Conservation (phyloP, 257 asterid genomes). For the Linderniella brevidens region DNA sequence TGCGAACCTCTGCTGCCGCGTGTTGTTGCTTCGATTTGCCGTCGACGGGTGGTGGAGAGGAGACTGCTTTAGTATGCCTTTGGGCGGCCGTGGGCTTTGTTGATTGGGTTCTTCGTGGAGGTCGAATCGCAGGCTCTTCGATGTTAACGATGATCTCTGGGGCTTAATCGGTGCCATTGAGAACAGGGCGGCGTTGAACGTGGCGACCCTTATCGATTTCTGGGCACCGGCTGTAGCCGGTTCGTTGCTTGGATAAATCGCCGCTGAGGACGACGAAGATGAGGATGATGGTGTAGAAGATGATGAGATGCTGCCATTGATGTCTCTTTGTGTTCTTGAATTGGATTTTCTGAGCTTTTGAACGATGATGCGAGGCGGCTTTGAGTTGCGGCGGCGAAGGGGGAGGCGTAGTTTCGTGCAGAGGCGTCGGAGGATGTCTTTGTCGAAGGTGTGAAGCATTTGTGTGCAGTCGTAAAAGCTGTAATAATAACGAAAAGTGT, state of each 20-base stretch:
- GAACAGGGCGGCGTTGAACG: constrained; percentile 93
- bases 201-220: constrained; percentile 31
- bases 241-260: constrained; percentile 53
- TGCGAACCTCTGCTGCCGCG: constrained; percentile 36
- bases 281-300: no score
- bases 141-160: constrained; percentile 1
- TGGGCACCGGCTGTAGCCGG: background rate
- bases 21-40: constrained; percentile 8
- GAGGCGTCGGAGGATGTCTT: no score
- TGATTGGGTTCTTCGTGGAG: constrained; percentile 12
- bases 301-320: no score
- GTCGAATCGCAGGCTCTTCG: constrained; percentile 2
- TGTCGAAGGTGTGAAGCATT: no score
- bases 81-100: constrained; percentile 41
- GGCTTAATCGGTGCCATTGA: constrained; percentile 95
- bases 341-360: no score
- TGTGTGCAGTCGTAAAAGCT: no score
- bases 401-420: no score
- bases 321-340: no score
- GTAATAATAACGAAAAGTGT: no score
- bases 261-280: constrained; percentile 19
- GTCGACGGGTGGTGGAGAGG: constrained; percentile 28
- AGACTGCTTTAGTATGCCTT: constrained; percentile 67
- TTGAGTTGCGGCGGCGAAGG: no score
- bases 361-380: no score